phyloP scores from a whole-genome alignment of 306 rosid genomes.

The Begonia peltatifolia region DNA sequence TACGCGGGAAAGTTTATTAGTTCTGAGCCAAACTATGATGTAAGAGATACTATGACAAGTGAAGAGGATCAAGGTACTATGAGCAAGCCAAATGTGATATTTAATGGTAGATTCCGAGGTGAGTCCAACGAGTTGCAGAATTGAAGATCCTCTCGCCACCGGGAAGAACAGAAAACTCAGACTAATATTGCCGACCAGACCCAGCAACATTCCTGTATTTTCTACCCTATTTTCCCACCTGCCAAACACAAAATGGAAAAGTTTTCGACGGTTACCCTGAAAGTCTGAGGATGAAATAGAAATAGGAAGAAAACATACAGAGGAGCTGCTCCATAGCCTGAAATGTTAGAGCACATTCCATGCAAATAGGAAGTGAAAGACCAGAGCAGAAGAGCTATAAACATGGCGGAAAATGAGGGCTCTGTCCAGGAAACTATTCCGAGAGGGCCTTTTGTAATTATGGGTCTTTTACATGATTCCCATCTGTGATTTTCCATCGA shows the following conservation, averaged over 20 bases:
- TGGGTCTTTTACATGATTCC: constrained; percentile 30
- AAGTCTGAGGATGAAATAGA: too few species aligned
- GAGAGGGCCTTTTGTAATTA: constrained; percentile 30
- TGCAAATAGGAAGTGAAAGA: constrained; percentile 30
- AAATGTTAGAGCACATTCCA: constrained; percentile 18
- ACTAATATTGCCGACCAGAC: constrained; percentile 35
- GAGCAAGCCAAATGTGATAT: constrained; percentile 45
- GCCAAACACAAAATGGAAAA: constrained; percentile 1
- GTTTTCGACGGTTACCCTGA: too few species aligned
- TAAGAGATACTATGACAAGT: constrained; percentile 30
- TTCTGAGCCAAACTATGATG: constrained; percentile 24
- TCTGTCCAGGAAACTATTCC: constrained; percentile 39
- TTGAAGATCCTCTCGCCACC: constrained; percentile 37
- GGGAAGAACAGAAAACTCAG: constrained; percentile 43
- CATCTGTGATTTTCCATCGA: constrained; percentile 9
- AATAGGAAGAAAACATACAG: too few species aligned
- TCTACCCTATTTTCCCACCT: constrained; percentile 48
- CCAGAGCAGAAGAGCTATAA: constrained; percentile 35
- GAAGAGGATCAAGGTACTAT: constrained; percentile 27
- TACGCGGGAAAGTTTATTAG: constrained; percentile 28
- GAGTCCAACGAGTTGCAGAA: constrained; percentile 27
- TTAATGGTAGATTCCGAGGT: constrained; percentile 46
- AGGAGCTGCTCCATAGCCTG: not conserved
- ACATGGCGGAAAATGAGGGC: constrained; percentile 25
- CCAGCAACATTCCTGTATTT: constrained; percentile 24